phyloP scores from a whole-genome alignment of 2,329 filamentous ascomycete genomes.

The Hypoxylon sp. region DNA sequence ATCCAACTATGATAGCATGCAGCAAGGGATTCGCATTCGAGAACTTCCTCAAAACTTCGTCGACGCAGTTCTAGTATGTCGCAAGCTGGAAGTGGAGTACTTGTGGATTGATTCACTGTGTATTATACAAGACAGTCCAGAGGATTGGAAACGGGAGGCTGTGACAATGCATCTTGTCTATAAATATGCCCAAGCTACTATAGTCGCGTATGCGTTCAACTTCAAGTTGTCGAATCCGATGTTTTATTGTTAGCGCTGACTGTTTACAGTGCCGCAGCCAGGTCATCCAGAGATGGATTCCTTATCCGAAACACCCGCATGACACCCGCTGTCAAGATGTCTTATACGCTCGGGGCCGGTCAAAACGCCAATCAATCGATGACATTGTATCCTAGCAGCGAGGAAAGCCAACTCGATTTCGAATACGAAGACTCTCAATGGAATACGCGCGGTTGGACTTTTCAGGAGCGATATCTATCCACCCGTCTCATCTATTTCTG shows the following conservation, averaged over 20 bases:
- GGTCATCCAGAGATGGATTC: background rate
- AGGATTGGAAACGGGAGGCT: slow-evolving; percentile 5
- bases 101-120: slow-evolving; percentile 13
- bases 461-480: background rate
- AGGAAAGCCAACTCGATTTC: background rate
- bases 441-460: background rate
- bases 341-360: background rate
- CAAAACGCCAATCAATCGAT: background rate
- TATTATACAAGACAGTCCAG: slow-evolving; percentile 2
- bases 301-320: background rate
- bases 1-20: background rate
- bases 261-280: background rate
- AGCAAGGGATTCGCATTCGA: background rate
- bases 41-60: background rate
- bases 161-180: background rate
- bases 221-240: background rate
- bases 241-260: background rate
- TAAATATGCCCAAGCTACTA: background rate
- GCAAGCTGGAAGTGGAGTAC: background rate
- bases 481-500: slow-evolving; percentile 1
- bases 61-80: background rate
- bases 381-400: background rate
- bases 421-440: background rate
- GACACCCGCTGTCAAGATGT: slow-evolving; percentile 1
- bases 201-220: background rate